Evolutionary conservation across 495 filamentous ascomycete genomes (phyloP), one percentile per base, ranked within the genome.

Genomic region (Lophiostoma macrostomum): DNA sequence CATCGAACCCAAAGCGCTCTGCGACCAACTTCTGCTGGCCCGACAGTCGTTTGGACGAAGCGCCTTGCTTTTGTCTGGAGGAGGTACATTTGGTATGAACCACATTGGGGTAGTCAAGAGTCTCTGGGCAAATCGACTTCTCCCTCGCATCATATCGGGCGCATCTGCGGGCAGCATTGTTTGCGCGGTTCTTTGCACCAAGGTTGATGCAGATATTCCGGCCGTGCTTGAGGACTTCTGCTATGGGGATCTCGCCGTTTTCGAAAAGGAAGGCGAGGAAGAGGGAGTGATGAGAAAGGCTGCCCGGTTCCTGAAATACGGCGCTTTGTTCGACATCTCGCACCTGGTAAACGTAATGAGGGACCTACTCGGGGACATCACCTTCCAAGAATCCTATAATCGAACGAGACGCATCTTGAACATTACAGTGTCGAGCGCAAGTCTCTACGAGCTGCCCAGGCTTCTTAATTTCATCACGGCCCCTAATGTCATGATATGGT

Each of bases 161-260:
- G 86, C 91, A 0, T 95, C 90, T 0, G 91, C 91, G 2, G 91
- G 91, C n/a, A 91, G 88, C 54, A 96, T 97, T 38, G 88, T 96
- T 22, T 89, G 83, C 53, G 78, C 90, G 0, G 87, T 96, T 0
- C 73, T 95, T 35, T 95, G 91, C 68, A 87, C 84, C 1, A 80
- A 85, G 32, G 87, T 83, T 5, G 90, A 97, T 49, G 87, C 88
- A 24, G 90, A 96, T 66, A 80, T 96, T 1, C 86, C 88, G 0
- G 73, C 70, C 0, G 69, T 94, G 5, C 69, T 97, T 32, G 72
- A 81, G 4, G 75, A 76, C 3, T 95, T 95, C 58, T 83, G 85
- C 2, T 80, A 88, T 57, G 89, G 90, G 4, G 86, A 95, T 54
- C 73, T 97, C 37, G 78, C 79, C 20, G 91, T 97, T 0, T 97